Conservation (phyloP, 2,329 filamentous ascomycete genomes). For the Fusarium siculi region DNA sequence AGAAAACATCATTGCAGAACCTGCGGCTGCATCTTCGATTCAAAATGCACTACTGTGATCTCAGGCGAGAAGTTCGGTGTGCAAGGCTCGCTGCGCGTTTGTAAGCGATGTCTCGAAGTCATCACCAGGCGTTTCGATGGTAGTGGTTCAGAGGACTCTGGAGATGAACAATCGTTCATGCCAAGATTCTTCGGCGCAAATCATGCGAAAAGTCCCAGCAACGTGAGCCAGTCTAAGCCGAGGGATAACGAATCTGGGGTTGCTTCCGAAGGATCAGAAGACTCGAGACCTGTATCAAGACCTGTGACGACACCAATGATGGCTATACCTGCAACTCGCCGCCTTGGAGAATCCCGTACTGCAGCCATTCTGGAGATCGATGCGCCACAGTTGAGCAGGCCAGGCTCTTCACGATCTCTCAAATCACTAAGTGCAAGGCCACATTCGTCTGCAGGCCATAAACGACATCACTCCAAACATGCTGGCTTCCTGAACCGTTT, state of each 20-base stretch:
- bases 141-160: constrained; percentile 87
- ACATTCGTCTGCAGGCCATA: constrained; percentile 79
- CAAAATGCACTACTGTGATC: constrained; percentile 93
- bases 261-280: constrained; percentile 56
- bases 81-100: constrained; percentile 84
- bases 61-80: constrained; percentile 89
- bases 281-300: constrained; percentile 64
- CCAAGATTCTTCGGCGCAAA: constrained; percentile 70
- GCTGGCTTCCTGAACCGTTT: constrained; percentile 80
- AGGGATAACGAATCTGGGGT: constrained; percentile 55
- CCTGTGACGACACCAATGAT: constrained; percentile 76
- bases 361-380: constrained; percentile 94
- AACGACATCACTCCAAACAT: constrained; percentile 87
- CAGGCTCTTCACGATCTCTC: constrained; percentile 91
- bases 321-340: constrained; percentile 73
- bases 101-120: constrained; percentile 90
- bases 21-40: constrained; percentile 98
- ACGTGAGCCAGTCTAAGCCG: constrained; percentile 46
- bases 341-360: constrained; percentile 79
- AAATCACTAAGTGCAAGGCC: constrained; percentile 79
- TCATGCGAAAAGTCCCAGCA: constrained; percentile 56
- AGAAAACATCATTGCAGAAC: constrained; percentile 96
- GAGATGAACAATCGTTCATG: constrained; percentile 77
- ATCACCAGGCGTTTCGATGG: constrained; percentile 91
- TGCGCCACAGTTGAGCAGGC: constrained; percentile 82